These are phyloP conservation scores for Pseudozyma thailandica DNA, from an alignment of 1,284 basidiomycete species.

Conservation along the genomic window DNA sequence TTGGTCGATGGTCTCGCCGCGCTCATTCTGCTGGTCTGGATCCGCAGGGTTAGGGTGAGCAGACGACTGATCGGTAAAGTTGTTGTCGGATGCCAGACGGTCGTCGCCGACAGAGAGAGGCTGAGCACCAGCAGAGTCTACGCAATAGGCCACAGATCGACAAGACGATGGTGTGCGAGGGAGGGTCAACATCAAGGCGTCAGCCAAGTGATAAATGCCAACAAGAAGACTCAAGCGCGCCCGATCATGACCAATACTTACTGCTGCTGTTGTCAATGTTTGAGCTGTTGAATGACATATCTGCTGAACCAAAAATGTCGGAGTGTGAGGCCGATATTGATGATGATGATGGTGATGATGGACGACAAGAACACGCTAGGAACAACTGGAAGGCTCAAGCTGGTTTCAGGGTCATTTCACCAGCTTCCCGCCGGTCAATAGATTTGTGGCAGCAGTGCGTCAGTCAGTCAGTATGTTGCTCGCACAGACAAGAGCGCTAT, in stretches of 20 bases:
- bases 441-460: no score
- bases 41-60: constrained; percentile 29
- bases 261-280: background rate
- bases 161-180: no score
- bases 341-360: background rate
- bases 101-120: constrained; percentile 41
- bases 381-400: no score
- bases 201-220: background rate
- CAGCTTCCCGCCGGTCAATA: no score
- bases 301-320: no score
- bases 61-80: constrained; percentile 38
- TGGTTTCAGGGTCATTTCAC: no score
- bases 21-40: constrained; percentile 19
- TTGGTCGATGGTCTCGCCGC: constrained; percentile 40
- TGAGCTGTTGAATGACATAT: background rate
- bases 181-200: no score
- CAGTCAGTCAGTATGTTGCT: no score
- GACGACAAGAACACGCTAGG: no score
- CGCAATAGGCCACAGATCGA: no score
- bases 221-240: background rate
- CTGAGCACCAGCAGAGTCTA: constrained; percentile 29
- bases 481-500: no score
- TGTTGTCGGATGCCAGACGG: constrained; percentile 43
- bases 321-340: no score
- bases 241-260: background rate